Evolutionary conservation across 2,329 filamentous ascomycete species (phyloP), one percentile per base, ranked within the genome.

Genomic region (Thyridium curvatum): DNA sequence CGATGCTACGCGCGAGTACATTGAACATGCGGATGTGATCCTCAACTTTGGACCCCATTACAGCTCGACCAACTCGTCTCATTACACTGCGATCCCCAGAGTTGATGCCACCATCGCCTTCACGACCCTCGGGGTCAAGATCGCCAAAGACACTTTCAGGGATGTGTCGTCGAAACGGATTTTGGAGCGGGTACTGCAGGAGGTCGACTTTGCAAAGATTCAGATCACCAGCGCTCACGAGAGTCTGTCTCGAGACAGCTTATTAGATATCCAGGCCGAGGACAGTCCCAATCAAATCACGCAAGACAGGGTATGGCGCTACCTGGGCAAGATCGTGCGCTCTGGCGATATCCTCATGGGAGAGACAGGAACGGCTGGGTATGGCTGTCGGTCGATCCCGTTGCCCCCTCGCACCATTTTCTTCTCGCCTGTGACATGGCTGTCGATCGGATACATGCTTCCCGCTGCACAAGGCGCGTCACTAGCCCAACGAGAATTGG

Each of bases 321-420:
- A 61, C 12, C 54, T 73, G 18, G 64, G 56, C 34, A 60, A 60
- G 9, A 65, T 76, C 52, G 54, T 80, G 42, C 60, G 58, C 9
- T 56, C 66, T 2, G 69, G 70, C 5, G 77, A 81, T 48, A 70
- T 79, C 30, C 49, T 81, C 13, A 61, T 80, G 33, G 68, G 68
- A 4, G 77, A 79, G 52, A 77, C 76, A 0, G 77, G 77, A 5
- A 82, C 76, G 3, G 61, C 74, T 1, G 64, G 67, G 12, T 73
- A 73, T 42, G 79, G 79, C 4, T 64, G 67, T 21, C 68, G 69
- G 14, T 63, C 68, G 10, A 65, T 74, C 18, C 55, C 62, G 2
- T 64, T 81, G 3, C 74, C 77, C 1, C 52, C 60, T 2, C 59
- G 73, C 29, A 60, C 65, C 2, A 60, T 59, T 3, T 58, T 71